Evolutionary conservation across 306 rosid genomes (phyloP), one percentile per base, ranked within the genome.

Genomic region (Alnus glutinosa): DNA sequence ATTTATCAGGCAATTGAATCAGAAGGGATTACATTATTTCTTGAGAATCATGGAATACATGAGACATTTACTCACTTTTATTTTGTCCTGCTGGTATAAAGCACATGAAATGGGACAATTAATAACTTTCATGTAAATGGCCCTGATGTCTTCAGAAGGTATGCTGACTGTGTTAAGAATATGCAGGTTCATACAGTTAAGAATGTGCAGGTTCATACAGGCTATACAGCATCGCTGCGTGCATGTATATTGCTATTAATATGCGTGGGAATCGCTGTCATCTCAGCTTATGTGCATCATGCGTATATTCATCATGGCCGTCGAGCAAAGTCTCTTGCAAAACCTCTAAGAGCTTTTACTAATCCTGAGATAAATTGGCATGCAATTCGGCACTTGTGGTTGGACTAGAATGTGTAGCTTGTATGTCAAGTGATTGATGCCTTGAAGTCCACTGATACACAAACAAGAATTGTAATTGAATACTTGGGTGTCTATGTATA

Each of bases 331-430:
- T 30, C 76, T 37, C 69, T 8, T 42, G 49, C 62, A 18, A 80
- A 78, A 49, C 52, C n/a, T n/a, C 82, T 50, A 30, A 62, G 32
- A 19, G 78, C 5, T 64, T 18, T 3, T 50, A 37, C 52, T 23
- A 57, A 75, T 70, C 55, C 79, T n/a, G 80, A 86, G 55, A 61
- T 87, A 52, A 73, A 80, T 23, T 94, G 96, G 96, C 85, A 82
- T 80, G 83, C 83, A 87, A 89, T 92, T 80, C 86, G 94, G n/a
- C 90, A 88, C 83, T 54, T 87, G 75, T 94, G 96, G 97, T 87
- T 70, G 88, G 61, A 4, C 30, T 79, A 9, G 82, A 74, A 71
- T 36, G 7, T 49, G 54, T 18, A n/a, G 54, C 70, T 36, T 1
- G 2, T 19, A 28, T 39, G 11, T 55, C 18, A 34, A 39, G 69